These are phyloP conservation scores for Colletotrichum sp. DNA, from an alignment of 2,329 filamentous ascomycete genomes.

Conservation along the genomic window DNA sequence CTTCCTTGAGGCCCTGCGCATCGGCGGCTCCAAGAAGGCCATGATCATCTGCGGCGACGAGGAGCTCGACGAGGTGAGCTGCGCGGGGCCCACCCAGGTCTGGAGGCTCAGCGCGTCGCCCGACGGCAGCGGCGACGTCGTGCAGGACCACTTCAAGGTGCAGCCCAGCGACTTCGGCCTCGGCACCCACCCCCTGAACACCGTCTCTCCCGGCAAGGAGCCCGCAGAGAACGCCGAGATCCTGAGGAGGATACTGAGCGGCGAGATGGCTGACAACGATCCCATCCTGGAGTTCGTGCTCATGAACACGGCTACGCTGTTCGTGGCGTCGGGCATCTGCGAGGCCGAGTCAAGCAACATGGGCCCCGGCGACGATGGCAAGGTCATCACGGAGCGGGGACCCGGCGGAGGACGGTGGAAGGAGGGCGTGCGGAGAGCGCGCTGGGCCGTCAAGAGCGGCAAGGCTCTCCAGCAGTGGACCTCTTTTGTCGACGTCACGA, in stretches of 20 bases:
- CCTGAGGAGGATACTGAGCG: slow-evolving; percentile 75
- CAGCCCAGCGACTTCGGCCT: slow-evolving; percentile 89
- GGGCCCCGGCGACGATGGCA: slow-evolving; percentile 80
- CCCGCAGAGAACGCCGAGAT: slow-evolving; percentile 89
- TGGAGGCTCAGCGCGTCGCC: slow-evolving; percentile 70
- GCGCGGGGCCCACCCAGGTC: slow-evolving; percentile 86
- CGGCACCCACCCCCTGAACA: slow-evolving; percentile 71
- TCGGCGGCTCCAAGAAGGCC: slow-evolving; percentile 81
- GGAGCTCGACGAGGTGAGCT: slow-evolving; percentile 94
- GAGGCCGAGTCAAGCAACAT: slow-evolving; percentile 82
- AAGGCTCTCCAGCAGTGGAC: slow-evolving; percentile 85
- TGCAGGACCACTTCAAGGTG: slow-evolving; percentile 79
- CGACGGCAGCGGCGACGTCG: slow-evolving; percentile 41
- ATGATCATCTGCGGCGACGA: slow-evolving; percentile 93
- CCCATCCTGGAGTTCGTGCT: slow-evolving; percentile 93
- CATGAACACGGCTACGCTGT: slow-evolving; percentile 88
- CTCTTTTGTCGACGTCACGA: slow-evolving; percentile 83
- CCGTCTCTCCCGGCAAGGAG: slow-evolving; percentile 84
- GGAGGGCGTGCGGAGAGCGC: slow-evolving; percentile 85
- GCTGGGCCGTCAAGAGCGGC: slow-evolving; percentile 87
- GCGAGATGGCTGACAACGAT: slow-evolving; percentile 75
- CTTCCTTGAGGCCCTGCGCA: slow-evolving; percentile 82
- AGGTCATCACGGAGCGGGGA: slow-evolving; percentile 81
- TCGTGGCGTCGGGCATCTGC: slow-evolving; percentile 86
- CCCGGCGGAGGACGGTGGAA: slow-evolving; percentile 93